Base-by-base conservation (phyloP, 2,329 filamentous ascomycete genomes). In the Phaeosphaeria sp. region DNA sequence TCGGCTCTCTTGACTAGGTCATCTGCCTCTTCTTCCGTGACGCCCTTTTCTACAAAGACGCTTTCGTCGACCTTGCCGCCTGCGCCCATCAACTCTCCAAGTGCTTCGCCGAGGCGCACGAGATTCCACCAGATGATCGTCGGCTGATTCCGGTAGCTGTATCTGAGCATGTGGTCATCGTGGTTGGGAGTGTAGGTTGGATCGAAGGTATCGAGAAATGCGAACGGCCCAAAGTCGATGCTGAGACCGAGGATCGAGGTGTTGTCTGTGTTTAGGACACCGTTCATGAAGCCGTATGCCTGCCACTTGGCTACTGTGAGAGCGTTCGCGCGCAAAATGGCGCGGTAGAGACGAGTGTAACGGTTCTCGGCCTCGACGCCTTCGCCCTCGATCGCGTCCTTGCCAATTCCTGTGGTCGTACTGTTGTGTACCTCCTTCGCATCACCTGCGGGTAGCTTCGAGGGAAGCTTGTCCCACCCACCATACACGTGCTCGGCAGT, bases 111-210 rank as follows among this genome's bases (percentile, higher is more conserved):
- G 0, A 99, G 85, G 1, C 95, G 88, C 1, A 97, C 92, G 0
- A 98, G 83, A 71, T 98, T 98, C 95, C 95, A 99, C 95, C 95
- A 99, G 72, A 99, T 95, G 56, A 99, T 91, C 44, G 89, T 93
- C 0, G 95, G 93, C 74, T 99, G 95, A 74, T 97, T 97, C 65
- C 89, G 89, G 81, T 98, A 99, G 65, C 88, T 89, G 76, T 99
- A 99, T 47, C 95, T 87, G 27, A 96, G 82, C 80, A 90, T 85
- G 72, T 90, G 85, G 72, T 99, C 95, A 76, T 99, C 95, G 75
- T 99, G 95, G 73, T 99, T 99, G 1, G 95, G 95, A 0, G 95
- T 99, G 76, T 98, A 99, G 17, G 84, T 82, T 0, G 94, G 94
- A 71, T 99, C 94, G 71, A 98, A 99, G 72, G 93, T 93, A 76